Base-by-base conservation (phyloP, 331 rosid genomes). In the Quercus lobata region DNA sequence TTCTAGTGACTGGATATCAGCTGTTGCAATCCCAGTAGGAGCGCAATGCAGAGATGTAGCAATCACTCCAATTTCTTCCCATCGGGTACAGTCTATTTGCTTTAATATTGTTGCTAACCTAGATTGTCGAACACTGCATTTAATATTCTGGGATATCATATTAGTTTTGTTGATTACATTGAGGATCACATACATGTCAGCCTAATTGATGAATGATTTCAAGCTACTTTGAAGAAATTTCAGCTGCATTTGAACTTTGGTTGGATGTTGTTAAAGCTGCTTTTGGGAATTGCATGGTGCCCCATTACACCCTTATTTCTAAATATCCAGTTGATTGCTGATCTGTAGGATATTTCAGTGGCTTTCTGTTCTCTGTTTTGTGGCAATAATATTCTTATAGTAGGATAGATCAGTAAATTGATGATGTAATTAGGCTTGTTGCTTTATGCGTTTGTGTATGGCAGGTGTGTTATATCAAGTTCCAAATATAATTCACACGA, bases 41-140 rank as follows among this genome's bases (percentile, higher is more conserved):
- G 97, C 94, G 25, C 92, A 77, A 46, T 88, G 98, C 85, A 85
- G 94, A 71, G 99, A 96, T 83, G 89, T 88, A 76, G 94, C 89
- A 34, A 32, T 80, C 71, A 24, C 88, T 79, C 80, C 92, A 6
- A 80, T 74, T 75, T 89, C 94, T 84, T 79, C 90, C 71, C 72
- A 79, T 78, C 91, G 79, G 96, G 99, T 93, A 80, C 61, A 37
- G 7, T 76, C 44, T 60, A 66, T 46, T 73, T 55, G 21, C 58
- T 1, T 72, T 11, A 49, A 55, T 56, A 68, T 76, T 37, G 74
- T 37, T 66, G 69, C 34, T 69, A 1, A 32, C 53, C 22, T 19
- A 37, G 57, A 22, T 54, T 58, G 73, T 79, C 41, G 1, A 21
- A 30, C 41, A 16, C 44, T 21, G 72, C 27, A 32, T 66, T 66